Conservation (phyloP, 345 rosid genomes). For the Syzygium oleosum region DNA sequence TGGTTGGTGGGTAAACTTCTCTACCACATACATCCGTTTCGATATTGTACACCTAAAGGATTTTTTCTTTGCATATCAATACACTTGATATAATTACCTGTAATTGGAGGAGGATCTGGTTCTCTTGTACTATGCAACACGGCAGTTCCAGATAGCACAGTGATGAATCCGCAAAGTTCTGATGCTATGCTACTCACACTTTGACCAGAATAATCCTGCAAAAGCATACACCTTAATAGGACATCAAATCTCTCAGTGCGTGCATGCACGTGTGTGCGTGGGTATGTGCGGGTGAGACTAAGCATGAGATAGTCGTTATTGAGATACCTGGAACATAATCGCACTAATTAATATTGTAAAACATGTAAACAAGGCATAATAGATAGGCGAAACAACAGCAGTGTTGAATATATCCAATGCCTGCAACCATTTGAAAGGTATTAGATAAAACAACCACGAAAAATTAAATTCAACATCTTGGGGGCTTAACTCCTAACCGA, state of each 20-base stretch:
- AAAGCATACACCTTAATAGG: neutral
- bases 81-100: conserved; percentile 28
- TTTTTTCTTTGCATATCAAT: neutral
- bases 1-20: neutral
- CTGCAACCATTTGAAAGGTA: conserved; percentile 29
- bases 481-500: neutral
- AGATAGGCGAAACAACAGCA: conserved; percentile 64
- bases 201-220: conserved; percentile 68
- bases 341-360: conserved; percentile 73
- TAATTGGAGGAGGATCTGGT: conserved; percentile 43
- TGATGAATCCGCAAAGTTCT: conserved; percentile 68
- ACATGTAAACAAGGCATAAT: conserved; percentile 69
- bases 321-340: conserved; percentile 72
- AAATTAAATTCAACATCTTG: neutral
- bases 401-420: conserved; percentile 78
- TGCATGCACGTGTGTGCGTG: neutral
- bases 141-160: conserved; percentile 63
- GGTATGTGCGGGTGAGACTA: neutral
- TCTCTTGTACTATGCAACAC: conserved; percentile 69
- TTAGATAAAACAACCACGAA: neutral
- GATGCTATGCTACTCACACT: conserved; percentile 67
- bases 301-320: neutral
- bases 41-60: neutral
- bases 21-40: neutral
- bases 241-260: neutral